These are phyloP conservation scores for Exophiala aquamarina DNA, from an alignment of 2,329 filamentous ascomycete genomes.

Conservation along the genomic window DNA sequence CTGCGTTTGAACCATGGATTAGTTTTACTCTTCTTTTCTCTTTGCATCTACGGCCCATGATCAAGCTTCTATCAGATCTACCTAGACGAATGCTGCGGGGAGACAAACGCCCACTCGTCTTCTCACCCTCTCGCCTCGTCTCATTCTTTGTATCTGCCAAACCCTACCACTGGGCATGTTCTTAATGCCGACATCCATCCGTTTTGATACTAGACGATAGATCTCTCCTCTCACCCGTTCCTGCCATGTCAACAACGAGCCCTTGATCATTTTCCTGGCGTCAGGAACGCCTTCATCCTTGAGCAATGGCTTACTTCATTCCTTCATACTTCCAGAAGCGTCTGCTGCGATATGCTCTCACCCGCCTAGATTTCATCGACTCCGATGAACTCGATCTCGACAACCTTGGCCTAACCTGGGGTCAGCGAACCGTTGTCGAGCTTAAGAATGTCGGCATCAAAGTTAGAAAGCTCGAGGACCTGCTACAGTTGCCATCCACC, in stretches of 20 bases:
- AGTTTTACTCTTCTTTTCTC: too few relatives aligned
- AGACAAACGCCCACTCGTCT: too few relatives aligned
- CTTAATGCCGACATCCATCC: neutral
- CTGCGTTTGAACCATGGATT: too few relatives aligned
- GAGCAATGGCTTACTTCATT: constrained; percentile 70
- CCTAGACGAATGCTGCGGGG: too few relatives aligned
- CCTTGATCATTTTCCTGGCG: constrained; percentile 6
- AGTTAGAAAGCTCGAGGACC: constrained; percentile 21
- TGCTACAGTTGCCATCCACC: constrained; percentile 29
- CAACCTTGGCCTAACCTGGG: constrained; percentile 79
- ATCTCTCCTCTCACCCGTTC: neutral
- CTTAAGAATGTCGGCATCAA: constrained; percentile 73
- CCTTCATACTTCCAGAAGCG: constrained; percentile 82
- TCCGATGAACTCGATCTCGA: constrained; percentile 83
- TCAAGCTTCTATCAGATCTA: too few relatives aligned
- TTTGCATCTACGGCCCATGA: too few relatives aligned
- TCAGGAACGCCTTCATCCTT: constrained; percentile 8
- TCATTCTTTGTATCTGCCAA: too few relatives aligned
- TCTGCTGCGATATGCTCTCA: constrained; percentile 81
- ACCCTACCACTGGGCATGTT: neutral
- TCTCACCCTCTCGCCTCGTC: too few relatives aligned
- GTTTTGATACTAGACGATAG: too few relatives aligned
- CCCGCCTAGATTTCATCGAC: constrained; percentile 81
- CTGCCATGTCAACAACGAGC: constrained; percentile 8
- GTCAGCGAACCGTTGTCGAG: constrained; percentile 78